These are phyloP conservation scores for Periglandula ipomoeae DNA, from an alignment of 2,329 filamentous ascomycete genomes.

Conservation along the genomic window DNA sequence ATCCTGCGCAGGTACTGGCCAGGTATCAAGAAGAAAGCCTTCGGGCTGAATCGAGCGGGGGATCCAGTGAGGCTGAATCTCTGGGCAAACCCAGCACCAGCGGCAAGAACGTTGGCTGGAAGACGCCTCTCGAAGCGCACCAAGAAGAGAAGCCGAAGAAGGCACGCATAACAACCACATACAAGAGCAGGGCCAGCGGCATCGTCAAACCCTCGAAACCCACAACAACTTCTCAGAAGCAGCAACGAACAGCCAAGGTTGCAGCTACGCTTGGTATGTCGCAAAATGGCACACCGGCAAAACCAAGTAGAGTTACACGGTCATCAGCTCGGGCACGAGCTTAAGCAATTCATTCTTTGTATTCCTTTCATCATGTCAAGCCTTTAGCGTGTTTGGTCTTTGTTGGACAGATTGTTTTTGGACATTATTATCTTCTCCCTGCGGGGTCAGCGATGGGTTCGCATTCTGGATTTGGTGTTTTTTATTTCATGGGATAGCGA, in stretches of 20 bases:
- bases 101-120: conserved; percentile 26
- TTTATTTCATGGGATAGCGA: conserved; percentile 1
- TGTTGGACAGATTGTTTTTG: background rate
- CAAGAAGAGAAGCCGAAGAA: conserved; percentile 16
- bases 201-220: conserved; percentile 20
- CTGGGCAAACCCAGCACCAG: conserved; percentile 8
- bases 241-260: conserved; percentile 19
- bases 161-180: conserved; percentile 13
- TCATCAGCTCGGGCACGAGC: conserved; percentile 11
- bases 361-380: background rate
- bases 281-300: conserved; percentile 25
- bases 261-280: conserved; percentile 24
- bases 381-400: background rate
- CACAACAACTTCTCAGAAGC: conserved; percentile 13
- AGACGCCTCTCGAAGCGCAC: conserved; percentile 21
- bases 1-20: conserved; percentile 25
- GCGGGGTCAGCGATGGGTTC: background rate
- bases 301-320: conserved; percentile 21
- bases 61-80: background rate
- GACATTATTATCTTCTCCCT: background rate
- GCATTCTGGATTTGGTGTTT: background rate
- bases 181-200: conserved; percentile 15
- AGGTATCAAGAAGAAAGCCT: conserved; percentile 16
- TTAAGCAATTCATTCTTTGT: conserved; percentile 1
- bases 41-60: conserved; percentile 10